A percentile compares a stretch with the other conserved stretches of the same genome.
Conservation (phyloP, 2,329 filamentous ascomycete genomes). For the Xylariaceae sp. region DNA sequence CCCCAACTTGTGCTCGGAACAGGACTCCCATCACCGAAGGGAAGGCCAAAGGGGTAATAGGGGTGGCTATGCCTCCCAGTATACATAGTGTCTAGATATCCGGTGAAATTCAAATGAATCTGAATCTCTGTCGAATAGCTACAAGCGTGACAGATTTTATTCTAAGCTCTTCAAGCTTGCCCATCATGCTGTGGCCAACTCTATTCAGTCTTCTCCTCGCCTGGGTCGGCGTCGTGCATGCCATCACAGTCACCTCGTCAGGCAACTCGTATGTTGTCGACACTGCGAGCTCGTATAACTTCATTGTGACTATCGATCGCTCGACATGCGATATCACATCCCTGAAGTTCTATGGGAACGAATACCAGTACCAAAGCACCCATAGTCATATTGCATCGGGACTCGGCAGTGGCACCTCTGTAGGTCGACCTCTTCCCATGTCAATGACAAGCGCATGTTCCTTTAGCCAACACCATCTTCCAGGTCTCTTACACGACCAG, state of each 20-base stretch:
- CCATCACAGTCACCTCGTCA: constrained; percentile 26
- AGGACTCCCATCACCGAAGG: constrained; percentile 2
- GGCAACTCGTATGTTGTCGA: constrained; percentile 26
- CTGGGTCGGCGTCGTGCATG: constrained; percentile 22
- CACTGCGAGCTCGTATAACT: constrained; percentile 27
- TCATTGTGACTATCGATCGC: constrained; percentile 27
- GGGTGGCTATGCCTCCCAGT: neutral
- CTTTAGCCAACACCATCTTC: constrained; percentile 35
- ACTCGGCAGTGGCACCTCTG: too few relatives aligned
- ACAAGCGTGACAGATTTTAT: too few relatives aligned
- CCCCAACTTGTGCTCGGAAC: constrained; percentile 15
- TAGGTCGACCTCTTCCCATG: too few relatives aligned
- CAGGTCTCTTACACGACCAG: constrained; percentile 23
- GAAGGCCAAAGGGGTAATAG: constrained; percentile 1
- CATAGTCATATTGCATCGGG: too few relatives aligned
- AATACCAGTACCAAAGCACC: too few relatives aligned
- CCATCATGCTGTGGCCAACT: constrained; percentile 19
- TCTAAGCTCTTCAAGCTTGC: constrained; percentile 1
- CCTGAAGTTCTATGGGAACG: constrained; percentile 34
- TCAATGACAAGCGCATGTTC: too few relatives aligned
- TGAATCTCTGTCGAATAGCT: too few relatives aligned
- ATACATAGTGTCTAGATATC: constrained; percentile 7
- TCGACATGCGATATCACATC: constrained; percentile 50
- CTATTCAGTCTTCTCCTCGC: constrained; percentile 16
- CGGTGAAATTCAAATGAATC: neutral